These are phyloP conservation scores for Daldinia decipiens DNA, from an alignment of 495 filamentous ascomycete genomes.

Conservation along the genomic window DNA sequence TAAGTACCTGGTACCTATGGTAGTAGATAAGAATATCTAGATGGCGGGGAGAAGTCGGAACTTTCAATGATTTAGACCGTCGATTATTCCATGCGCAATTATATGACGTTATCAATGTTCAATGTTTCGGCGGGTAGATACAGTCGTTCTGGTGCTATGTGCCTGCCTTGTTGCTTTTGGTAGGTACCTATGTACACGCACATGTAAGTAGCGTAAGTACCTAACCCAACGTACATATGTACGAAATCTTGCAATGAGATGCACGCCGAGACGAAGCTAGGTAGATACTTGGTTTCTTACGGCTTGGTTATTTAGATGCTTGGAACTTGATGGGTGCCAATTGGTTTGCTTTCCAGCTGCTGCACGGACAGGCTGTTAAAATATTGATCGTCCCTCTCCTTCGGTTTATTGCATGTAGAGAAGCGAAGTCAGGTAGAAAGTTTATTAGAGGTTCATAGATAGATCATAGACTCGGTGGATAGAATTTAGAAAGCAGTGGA, in stretches of 20 bases:
- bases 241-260: neutral
- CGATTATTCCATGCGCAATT: conserved; percentile 21
- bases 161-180: conserved; percentile 10
- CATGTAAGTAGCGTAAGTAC: neutral
- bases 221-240: neutral
- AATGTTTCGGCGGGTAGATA: conserved; percentile 16
- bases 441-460: neutral
- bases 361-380: neutral
- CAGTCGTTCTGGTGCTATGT: conserved; percentile 5
- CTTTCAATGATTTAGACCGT: conserved; percentile 23
- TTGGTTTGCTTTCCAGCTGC: neutral
- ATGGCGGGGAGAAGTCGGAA: conserved; percentile 13
- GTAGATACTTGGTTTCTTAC: neutral
- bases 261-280: neutral
- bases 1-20: too few species aligned
- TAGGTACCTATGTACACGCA: neutral
- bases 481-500: neutral
- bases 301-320: neutral
- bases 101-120: conserved; percentile 38
- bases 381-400: neutral
- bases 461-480: neutral
- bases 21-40: conserved; percentile 16
- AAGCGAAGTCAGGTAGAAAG: neutral
- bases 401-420: neutral
- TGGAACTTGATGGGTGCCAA: too few species aligned